These are phyloP conservation scores for Candida ovalis DNA, from an alignment of 805 yeast genomes.

Conservation along the genomic window DNA sequence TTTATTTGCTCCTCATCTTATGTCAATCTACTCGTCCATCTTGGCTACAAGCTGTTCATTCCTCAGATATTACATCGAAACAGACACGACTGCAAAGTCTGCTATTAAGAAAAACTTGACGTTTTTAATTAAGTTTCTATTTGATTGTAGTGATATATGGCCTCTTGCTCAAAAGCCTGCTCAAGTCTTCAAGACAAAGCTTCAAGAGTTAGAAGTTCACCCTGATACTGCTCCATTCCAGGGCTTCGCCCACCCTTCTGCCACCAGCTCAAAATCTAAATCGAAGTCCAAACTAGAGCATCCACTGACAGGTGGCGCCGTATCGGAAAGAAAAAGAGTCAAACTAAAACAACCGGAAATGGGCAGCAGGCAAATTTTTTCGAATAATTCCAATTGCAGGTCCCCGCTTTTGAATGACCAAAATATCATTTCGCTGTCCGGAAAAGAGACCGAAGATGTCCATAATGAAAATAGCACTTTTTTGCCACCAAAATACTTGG, in stretches of 20 bases:
- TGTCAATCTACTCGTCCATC: constrained; percentile 44
- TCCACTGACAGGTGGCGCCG: neutral
- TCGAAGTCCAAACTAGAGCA: neutral
- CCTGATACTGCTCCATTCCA: neutral
- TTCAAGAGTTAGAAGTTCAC: neutral
- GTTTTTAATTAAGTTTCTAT: constrained; percentile 5
- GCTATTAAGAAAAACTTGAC: constrained; percentile 4
- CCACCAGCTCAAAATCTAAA: neutral
- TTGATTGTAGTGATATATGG: constrained; percentile 10
- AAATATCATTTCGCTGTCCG: neutral
- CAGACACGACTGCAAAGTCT: neutral
- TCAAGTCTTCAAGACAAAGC: constrained; percentile 5
- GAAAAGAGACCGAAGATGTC: neutral
- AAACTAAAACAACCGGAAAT: neutral
- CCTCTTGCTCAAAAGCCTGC: constrained; percentile 10
- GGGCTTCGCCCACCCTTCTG: neutral
- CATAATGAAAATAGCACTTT: neutral
- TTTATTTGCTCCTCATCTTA: constrained; percentile 38
- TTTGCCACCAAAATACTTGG: neutral
- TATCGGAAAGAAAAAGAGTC: neutral
- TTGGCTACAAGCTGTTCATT: constrained; percentile 41
- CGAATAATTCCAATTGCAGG: neutral
- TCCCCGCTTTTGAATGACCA: neutral
- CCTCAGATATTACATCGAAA: constrained; percentile 4
- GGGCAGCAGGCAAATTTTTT: neutral